A percentile compares a stretch with the other conserved stretches of the same genome.
phyloP scores from a whole-genome alignment of 257 asterid genomes.

The Penstemon barbatus region DNA sequence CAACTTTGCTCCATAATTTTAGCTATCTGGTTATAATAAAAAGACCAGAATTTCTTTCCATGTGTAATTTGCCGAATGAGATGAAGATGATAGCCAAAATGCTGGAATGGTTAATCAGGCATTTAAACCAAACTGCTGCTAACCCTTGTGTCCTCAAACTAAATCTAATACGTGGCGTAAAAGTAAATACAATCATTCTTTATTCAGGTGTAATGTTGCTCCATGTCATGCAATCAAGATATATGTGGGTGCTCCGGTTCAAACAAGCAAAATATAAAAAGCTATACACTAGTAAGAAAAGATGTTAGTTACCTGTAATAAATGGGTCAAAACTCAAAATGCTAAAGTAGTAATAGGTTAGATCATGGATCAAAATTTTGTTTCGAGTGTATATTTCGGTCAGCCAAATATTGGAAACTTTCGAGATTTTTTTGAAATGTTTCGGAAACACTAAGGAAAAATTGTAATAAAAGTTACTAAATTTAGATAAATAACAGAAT shows the following conservation, averaged over 20 bases:
- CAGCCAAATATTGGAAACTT: no score
- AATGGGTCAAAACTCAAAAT: slow-evolving; percentile 2
- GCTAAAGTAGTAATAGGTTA: slow-evolving; percentile 11
- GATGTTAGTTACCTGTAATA: slow-evolving; percentile 4
- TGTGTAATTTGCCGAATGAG: slow-evolving; percentile 7
- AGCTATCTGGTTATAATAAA: background rate
- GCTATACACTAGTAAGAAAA: background rate
- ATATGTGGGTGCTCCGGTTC: background rate
- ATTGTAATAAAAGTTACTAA: no score
- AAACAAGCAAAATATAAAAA: slow-evolving; percentile 12
- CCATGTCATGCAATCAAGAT: slow-evolving; percentile 18
- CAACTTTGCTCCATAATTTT: background rate
- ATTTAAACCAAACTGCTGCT: background rate
- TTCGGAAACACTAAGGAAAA: no score
- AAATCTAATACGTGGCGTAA: background rate
- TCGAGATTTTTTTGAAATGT: no score
- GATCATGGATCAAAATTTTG: no score
- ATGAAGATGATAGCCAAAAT: background rate
- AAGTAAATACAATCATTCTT: background rate
- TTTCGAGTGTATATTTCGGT: no score
- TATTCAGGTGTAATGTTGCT: slow-evolving; percentile 9
- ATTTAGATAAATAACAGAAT: no score
- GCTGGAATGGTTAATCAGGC: background rate
- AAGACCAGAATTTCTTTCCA: background rate
- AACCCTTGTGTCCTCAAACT: slow-evolving; percentile 12